Evolutionary conservation across 805 yeast genomes (phyloP).

Genomic region (Yarrowia sp.): DNA sequence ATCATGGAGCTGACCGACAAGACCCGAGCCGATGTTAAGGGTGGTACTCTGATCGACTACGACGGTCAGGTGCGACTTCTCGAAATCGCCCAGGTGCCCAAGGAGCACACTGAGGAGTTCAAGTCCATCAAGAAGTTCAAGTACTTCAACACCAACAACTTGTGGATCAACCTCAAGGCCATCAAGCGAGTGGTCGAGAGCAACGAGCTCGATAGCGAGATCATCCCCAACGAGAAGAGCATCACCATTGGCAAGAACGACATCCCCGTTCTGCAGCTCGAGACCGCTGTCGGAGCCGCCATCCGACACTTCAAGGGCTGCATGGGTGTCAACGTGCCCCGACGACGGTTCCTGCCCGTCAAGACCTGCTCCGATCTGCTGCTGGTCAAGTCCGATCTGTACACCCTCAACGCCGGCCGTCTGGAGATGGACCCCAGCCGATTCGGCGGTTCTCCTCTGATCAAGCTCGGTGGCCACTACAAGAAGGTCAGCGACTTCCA

Average conservation of each 20-base stretch:
- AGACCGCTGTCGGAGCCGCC: constrained; percentile 99
- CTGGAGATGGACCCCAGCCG: constrained; percentile 82
- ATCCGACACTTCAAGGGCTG: constrained; percentile 94
- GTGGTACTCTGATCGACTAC: constrained; percentile 97
- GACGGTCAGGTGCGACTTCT: constrained; percentile 92
- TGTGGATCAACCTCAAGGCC: constrained; percentile 96
- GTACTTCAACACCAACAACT: constrained; percentile 96
- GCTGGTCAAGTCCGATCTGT: constrained; percentile 93
- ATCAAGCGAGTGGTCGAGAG: constrained; percentile 88
- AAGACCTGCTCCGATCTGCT: constrained; percentile 95
- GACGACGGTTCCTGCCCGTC: constrained; percentile 97
- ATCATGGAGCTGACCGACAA: constrained; percentile 98
- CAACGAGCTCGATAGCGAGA: constrained; percentile 84
- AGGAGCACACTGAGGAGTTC: constrained; percentile 97
- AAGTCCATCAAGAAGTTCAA: constrained; percentile 97
- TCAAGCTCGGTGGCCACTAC: constrained; percentile 95
- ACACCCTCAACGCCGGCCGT: constrained; percentile 89
- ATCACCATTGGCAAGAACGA: constrained; percentile 79
- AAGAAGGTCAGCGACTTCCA: constrained; percentile 94
- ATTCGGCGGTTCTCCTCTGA: constrained; percentile 91
- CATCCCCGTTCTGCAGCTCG: constrained; percentile 88
- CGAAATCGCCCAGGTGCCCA: constrained; percentile 98
- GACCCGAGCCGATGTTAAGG: constrained; percentile 99
- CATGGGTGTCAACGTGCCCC: constrained; percentile 97
- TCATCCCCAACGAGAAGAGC: constrained; percentile 92